Base-by-base conservation (phyloP, 208 protist genomes). In the Leishmania braziliensis region DNA sequence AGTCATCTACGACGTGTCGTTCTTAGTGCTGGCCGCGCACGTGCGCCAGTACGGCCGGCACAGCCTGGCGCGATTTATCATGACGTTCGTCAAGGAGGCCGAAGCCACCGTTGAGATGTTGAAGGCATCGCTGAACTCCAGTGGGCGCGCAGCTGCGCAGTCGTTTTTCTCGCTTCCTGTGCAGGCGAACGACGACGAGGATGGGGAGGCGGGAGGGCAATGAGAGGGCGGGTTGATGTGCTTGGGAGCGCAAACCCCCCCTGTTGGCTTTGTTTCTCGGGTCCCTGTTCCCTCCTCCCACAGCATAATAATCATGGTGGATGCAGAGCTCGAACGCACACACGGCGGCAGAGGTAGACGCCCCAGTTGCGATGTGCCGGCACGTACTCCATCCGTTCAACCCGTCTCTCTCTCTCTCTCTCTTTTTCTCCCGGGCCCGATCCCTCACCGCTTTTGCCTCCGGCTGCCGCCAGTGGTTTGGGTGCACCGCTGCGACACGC, bases 11-110 rank as follows among this genome's bases (percentile, higher is more conserved):
- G 75, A 84, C 48, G 29, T 84, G 3, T 80, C 81, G 3, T 80
- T 84, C 39, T 62, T 84, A 0, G 50, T 84, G 75, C 48, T 80
- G 69, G 65, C 81, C 18, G 96, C 98, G 73, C 97, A 99, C 78
- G 93, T 95, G 12, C 98, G 99, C 86, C 68, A 72, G 46, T 99
- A 99, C 94, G 97, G 93, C 70, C 97, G 98, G 83, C 89, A 96
- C 68, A 98, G 98, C 78, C 84, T 99, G 48, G 92, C 99, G 66
- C 95, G 99, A 80, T 99, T 99, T 81, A 91, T 99, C 60, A 94
- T 99, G 79, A 73, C 89, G 18, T 99, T 99, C 81, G 91, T 99
- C 75, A 80, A 98, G 83, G 98, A 99, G 71, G 98, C 99, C 79
- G 98, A 99, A 86, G 97, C 95, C 50, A 98, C 99, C 82, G 95